Base-by-base conservation (phyloP, 1,139 yeast species). In the Nakaseomyces sp. region DNA sequence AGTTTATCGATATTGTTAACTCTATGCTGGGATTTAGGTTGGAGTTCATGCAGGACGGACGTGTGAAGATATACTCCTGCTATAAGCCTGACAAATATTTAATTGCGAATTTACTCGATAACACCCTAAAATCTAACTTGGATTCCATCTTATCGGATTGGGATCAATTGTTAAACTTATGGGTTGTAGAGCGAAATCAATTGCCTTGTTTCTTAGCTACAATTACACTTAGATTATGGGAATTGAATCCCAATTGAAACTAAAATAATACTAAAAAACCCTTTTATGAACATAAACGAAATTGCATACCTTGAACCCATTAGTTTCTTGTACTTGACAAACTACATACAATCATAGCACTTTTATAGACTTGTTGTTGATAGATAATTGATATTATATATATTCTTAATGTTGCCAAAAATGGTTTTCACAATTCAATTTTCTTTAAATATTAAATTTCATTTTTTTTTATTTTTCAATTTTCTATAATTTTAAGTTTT, bases 171-270 rank as follows among this genome's bases (percentile, higher is more conserved):
- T 72, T 83, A 19, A 65, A 72, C 15, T 73, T 74, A 47, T 86
- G 94, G 88, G 76, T 84, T 2, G 71, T 71, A 41, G 84, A 81
- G 42, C 74, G 78, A 49, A 75, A 74, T 36, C 88, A 85, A 53
- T 76, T 86, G 19, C 86, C 94, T 0, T 83, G 94, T 53, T 82
- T 87, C 55, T 66, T 88, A 45, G 81, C 93, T 45, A 88, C 93
- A 0, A 67, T 87, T 49, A 84, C 79, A 43, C 66, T 87, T 46
- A 81, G 76, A 53, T 64, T 85, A 20, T 79, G 77, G 63, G 81
- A 78, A 44, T 24, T 24, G 29, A 15, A 42, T 22, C 25, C 40
- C 25, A 12, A 5, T 26, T 28, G 24, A 32, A 9, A 29, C 9
- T 15, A n/a, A n/a, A n/a, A n/a, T n/a, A n/a, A n/a, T n/a, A n/a